phyloP scores from a whole-genome alignment of 2,329 filamentous ascomycete species.

The Trichoderma lentiforme region DNA sequence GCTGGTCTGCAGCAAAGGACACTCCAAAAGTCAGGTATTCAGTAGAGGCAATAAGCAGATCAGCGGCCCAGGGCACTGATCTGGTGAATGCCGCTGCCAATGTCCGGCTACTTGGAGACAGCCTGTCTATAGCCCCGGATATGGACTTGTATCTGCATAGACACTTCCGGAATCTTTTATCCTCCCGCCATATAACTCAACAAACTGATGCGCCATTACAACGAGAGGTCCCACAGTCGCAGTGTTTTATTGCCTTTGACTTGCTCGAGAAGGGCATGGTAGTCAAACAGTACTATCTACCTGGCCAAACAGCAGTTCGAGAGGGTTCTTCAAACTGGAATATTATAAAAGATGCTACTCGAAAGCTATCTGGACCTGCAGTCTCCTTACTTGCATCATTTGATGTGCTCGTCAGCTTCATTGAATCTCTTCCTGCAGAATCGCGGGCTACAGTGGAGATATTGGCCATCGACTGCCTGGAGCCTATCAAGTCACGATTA shows the following conservation, averaged over 20 bases:
- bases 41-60: background rate
- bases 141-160: background rate
- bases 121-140: background rate
- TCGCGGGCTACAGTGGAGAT: background rate
- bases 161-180: background rate
- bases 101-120: background rate
- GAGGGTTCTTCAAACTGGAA: background rate
- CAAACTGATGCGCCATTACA: background rate
- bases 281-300: background rate
- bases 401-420: background rate
- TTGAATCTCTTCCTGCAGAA: background rate
- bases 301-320: background rate
- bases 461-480: background rate
- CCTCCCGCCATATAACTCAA: background rate
- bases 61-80: background rate
- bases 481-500: background rate
- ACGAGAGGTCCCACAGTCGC: background rate
- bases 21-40: background rate
- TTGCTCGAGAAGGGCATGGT: background rate
- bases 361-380: background rate
- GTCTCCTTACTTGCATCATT: background rate
- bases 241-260: background rate
- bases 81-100: background rate
- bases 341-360: background rate
- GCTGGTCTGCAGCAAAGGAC: background rate